Percentiles rank a stretch among this genome's conserved stretches.
Conservation (phyloP, 768 basidiomycete genomes). For the Gloeostereum incarnatum region DNA sequence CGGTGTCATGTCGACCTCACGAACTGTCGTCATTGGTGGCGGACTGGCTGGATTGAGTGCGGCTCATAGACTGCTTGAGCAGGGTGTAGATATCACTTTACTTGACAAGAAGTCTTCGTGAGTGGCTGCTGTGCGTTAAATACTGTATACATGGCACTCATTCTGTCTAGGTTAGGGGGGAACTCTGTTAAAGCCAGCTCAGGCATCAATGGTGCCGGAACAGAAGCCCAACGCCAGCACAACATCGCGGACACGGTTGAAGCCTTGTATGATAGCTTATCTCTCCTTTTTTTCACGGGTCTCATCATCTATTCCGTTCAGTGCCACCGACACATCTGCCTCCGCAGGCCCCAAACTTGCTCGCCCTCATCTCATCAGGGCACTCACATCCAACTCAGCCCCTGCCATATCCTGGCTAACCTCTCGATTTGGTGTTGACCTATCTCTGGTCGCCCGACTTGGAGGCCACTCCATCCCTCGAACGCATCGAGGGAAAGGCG, state of each 20-base stretch:
- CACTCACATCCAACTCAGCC: slow-evolving; percentile 16
- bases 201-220: slow-evolving; percentile 19
- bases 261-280: slow-evolving; percentile 10
- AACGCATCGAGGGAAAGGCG: slow-evolving; percentile 15
- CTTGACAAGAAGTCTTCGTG: no score
- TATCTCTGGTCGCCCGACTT: slow-evolving; percentile 16
- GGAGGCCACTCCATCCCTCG: slow-evolving; percentile 14
- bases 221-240: slow-evolving; percentile 11
- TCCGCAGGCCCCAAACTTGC: slow-evolving; percentile 13
- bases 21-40: no score
- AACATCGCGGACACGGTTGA: slow-evolving; percentile 11
- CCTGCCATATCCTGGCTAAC: slow-evolving; percentile 16
- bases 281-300: background rate
- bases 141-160: no score
- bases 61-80: no score
- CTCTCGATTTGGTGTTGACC: slow-evolving; percentile 12
- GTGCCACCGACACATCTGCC: slow-evolving; percentile 11
- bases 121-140: no score
- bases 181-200: slow-evolving; percentile 19
- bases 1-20: no score
- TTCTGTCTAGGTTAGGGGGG: slow-evolving; percentile 12
- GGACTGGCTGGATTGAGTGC: no score
- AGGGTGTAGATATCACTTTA: no score
- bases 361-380: slow-evolving; percentile 13
- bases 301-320: background rate